Base-by-base conservation (phyloP, 1,139 yeast species). In the Zygosaccharomyces pseudobailii region DNA sequence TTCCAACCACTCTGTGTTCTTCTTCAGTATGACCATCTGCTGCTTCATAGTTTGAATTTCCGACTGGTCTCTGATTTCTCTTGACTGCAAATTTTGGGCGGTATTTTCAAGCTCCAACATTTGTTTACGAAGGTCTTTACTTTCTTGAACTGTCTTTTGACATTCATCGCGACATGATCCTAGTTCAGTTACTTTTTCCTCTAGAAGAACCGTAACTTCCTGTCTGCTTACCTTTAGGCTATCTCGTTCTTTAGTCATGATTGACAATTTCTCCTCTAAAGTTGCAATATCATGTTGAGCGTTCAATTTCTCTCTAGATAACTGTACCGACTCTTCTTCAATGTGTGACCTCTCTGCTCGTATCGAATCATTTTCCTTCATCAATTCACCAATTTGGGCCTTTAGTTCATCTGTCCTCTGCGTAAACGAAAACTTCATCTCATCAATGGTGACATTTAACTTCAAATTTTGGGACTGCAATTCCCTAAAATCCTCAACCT, bases 261-360 rank as follows among this genome's bases (percentile, higher is more conserved):
- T 65, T 38, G 75, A 76, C n/a, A 81, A 65, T 42, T 82, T 81
- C n/a, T 69, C 70, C 46, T 75, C 76, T 38, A 79, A 66, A n/a
- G 70, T 71, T 32, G 71, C 69, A 34, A 59, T 50, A 45, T 66
- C 64, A 3, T 54, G 50, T 24, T 63, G 58, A 22, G 71, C 54
- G 1, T 58, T 45, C 1, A 58, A 37, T 6, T 71, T 60, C 40
- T 69, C 67, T 10, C 59, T 59, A 24, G 64, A 63, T 3, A 70
- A 47, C 8, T 55, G 53, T 8, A 56, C 43, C 33, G 68, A 67
- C 21, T 63, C 57, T 2, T 59, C 51, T 39, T 67, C 65, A 21
- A 73, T 53, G 1, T 54, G 36, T 5, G 60, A 56, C 13, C 68
- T 65, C 36, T 67, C 65, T 17, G 66, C 55, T 45, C 65, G 57